Base-by-base conservation (phyloP, 805 yeast species). In the Wickerhamiella nectarea region DNA sequence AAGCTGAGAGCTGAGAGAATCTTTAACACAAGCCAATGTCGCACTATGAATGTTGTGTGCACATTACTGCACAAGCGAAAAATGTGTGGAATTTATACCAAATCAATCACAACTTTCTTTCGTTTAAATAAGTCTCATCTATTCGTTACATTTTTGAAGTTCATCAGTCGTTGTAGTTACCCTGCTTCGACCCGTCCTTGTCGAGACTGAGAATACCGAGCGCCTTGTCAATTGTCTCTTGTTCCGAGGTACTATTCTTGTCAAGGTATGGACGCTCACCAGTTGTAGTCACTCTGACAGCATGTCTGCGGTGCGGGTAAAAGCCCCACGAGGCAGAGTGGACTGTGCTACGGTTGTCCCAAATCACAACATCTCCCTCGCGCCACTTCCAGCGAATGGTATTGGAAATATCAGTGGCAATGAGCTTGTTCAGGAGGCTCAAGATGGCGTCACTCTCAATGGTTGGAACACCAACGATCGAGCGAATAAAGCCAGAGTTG, bases 301-400 rank as follows among this genome's bases (percentile, higher is more conserved):
- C 82, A 52, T 80, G 89, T 60, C 91, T 72, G 19, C 74, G 67
- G 33, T 69, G 72, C 14, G 80, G 77, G 51, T 72, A 79, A 78
- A 83, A 80, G 54, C 81, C 89, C 44, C 74, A 70, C 14, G 76
- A 68, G 12, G 86, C 85, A 11, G 81, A 66, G 59, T 81, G 91
- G 20, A 72, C 62, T 8, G 76, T 71, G 55, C 79, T 67, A 58
- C 91, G 74, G 67, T 81, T 81, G 56, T 81, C 91, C 89, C 89
- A 81, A 21, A 79, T 60, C 15, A 77, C 83, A 41, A 81, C 79
- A 1, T 85, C 72, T 40, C 72, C 70, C 43, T 78, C 76, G 56
- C 75, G 78, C 81, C 85, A 81, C 44, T 60, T 68, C 37, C 83
- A 82, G 56, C 87, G 71, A 43, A 78, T 65, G 51, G 79, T 83